These are phyloP conservation scores for Mentha longifolia DNA, from an alignment of 257 asterid species.

Conservation along the genomic window DNA sequence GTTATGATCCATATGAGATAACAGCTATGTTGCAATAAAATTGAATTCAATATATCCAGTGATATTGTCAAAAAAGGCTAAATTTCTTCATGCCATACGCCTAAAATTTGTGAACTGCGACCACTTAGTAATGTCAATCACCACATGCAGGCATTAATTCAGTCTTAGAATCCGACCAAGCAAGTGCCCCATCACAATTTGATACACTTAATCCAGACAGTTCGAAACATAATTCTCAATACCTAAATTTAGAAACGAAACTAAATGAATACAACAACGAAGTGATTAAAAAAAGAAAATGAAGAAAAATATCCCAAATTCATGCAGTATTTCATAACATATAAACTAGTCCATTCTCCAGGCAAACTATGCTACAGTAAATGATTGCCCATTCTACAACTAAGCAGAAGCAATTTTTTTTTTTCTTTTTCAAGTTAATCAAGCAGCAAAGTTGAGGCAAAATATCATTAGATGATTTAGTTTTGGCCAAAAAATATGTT, in stretches of 20 bases:
- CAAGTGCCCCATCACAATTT: conserved; percentile 28
- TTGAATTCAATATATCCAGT: conserved; percentile 19
- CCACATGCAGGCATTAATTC: conserved; percentile 28
- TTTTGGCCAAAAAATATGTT: conserved; percentile 30
- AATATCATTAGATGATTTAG: conserved; percentile 14
- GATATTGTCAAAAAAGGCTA: conserved; percentile 27
- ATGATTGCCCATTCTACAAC: background rate
- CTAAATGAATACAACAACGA: background rate
- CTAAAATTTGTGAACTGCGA: background rate
- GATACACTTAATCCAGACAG: conserved; percentile 1
- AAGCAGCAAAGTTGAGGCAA: conserved; percentile 30
- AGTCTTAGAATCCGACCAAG: conserved; percentile 6
- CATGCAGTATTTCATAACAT: background rate
- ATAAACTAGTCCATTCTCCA: too few relatives aligned
- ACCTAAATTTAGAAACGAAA: conserved; percentile 4
- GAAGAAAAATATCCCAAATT: background rate
- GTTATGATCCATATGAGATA: conserved; percentile 35
- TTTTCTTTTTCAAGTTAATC: background rate
- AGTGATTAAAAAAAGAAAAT: background rate
- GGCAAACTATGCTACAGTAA: too few relatives aligned
- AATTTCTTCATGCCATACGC: conserved; percentile 1
- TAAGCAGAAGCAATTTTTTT: background rate
- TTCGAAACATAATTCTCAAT: conserved; percentile 2
- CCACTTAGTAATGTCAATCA: conserved; percentile 24
- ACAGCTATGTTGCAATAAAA: conserved; percentile 30